A percentile compares a stretch with the other conserved stretches of the same genome.
Conservation (phyloP, 768 basidiomycete genomes). For the Candolleomyces efflorescens region DNA sequence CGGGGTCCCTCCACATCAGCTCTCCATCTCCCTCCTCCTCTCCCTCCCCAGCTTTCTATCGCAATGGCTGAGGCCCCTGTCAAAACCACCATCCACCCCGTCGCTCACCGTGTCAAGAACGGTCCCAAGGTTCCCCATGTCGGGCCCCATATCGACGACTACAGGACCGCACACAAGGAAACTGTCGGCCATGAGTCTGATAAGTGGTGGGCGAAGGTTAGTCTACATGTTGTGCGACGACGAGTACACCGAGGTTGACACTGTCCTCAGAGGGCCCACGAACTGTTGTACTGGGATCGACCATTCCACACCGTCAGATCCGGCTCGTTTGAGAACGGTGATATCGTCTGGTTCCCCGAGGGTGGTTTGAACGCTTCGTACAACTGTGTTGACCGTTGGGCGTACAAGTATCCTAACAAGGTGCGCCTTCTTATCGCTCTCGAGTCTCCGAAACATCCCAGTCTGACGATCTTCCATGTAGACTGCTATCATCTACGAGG, state of each 20-base stretch:
- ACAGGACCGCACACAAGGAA: slow-evolving; percentile 58
- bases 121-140: slow-evolving; percentile 71
- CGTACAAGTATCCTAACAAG: slow-evolving; percentile 82
- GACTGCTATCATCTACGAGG: slow-evolving; percentile 98
- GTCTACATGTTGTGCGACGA: slow-evolving; percentile 10
- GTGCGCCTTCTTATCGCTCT: slow-evolving; percentile 27
- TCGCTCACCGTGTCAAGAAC: slow-evolving; percentile 67
- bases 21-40: slow-evolving; percentile 11
- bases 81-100: slow-evolving; percentile 52
- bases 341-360: slow-evolving; percentile 96
- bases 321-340: slow-evolving; percentile 80
- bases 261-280: slow-evolving; percentile 56
- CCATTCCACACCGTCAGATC: slow-evolving; percentile 85
- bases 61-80: slow-evolving; percentile 37
- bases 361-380: slow-evolving; percentile 90
- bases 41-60: slow-evolving; percentile 9
- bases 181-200: slow-evolving; percentile 78
- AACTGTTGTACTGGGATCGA: slow-evolving; percentile 81
- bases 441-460: not conserved
- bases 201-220: slow-evolving; percentile 83
- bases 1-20: slow-evolving; percentile 14
- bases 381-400: slow-evolving; percentile 98
- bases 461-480: slow-evolving; percentile 22
- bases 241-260: not conserved
- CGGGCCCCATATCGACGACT: slow-evolving; percentile 75